Conservation (phyloP, 352 stramenopile genomes). For the Phytophthora macrochlamydospora region DNA sequence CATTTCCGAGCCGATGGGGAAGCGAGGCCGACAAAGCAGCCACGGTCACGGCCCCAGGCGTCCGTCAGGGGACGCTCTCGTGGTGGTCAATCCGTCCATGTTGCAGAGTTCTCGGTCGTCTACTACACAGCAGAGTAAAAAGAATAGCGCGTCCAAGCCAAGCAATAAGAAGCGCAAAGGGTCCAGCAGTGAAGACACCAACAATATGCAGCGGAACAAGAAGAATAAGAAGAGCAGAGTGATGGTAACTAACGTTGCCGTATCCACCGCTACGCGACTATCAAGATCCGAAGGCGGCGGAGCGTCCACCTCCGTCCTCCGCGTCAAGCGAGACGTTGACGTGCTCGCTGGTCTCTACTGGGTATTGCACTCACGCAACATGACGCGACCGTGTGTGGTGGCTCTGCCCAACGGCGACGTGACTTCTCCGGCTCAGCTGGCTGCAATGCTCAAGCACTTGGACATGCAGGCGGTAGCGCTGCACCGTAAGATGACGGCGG, state of each 20-base stretch:
- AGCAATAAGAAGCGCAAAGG: slow-evolving; percentile 20
- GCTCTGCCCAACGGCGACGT: slow-evolving; percentile 45
- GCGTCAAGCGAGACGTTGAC: slow-evolving; percentile 45
- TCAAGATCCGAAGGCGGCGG: slow-evolving; percentile 11
- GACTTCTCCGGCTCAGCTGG: slow-evolving; percentile 37
- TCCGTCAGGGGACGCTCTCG: slow-evolving; percentile 28
- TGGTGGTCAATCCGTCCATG: slow-evolving; percentile 58
- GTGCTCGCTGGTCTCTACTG: slow-evolving; percentile 62
- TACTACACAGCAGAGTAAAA: slow-evolving; percentile 8
- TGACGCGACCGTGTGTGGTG: slow-evolving; percentile 49
- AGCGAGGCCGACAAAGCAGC: slow-evolving; percentile 19
- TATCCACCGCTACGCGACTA: slow-evolving; percentile 23
- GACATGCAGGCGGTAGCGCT: slow-evolving; percentile 65
- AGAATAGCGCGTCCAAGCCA: slow-evolving; percentile 6
- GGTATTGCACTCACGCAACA: slow-evolving; percentile 53
- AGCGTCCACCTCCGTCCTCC: slow-evolving; percentile 20
- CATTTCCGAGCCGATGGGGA: slow-evolving; percentile 29
- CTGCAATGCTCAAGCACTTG: slow-evolving; percentile 55
- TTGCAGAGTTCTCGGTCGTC: slow-evolving; percentile 11
- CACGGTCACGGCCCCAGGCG: slow-evolving; percentile 3
- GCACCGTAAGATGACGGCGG: slow-evolving; percentile 70
- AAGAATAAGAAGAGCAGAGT: slow-evolving; percentile 2
- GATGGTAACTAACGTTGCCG: slow-evolving; percentile 24
- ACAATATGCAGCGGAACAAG: slow-evolving; percentile 13
- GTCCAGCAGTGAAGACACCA: neutral